These are phyloP conservation scores for Kokia cookei DNA, from an alignment of 441 rosid genomes.

Conservation along the genomic window DNA sequence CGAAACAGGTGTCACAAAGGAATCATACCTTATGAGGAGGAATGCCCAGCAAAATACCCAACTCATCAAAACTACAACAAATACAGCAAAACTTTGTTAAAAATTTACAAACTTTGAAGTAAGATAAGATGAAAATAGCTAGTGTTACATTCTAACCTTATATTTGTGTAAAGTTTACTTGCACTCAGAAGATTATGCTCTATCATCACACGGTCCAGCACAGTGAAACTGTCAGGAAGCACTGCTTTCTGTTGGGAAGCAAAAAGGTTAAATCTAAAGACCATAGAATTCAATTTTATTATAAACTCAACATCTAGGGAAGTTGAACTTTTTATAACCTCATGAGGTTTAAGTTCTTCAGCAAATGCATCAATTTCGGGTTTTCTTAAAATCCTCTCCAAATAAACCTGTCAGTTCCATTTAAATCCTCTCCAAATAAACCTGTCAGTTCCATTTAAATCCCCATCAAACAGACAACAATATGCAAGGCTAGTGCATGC, in stretches of 20 bases:
- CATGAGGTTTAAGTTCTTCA: slow-evolving; percentile 93
- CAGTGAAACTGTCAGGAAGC: slow-evolving; percentile 92
- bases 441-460: slow-evolving; percentile 39
- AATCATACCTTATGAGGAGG: slow-evolving; percentile 74
- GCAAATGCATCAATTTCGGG: slow-evolving; percentile 98
- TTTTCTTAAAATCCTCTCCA: slow-evolving; percentile 91
- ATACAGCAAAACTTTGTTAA: slow-evolving; percentile 5
- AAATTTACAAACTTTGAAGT: background rate
- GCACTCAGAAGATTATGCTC: slow-evolving; percentile 98
- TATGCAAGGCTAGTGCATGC: background rate
- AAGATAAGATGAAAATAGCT: background rate
- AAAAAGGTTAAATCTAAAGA: slow-evolving; percentile 6
- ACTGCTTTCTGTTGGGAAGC: slow-evolving; percentile 69
- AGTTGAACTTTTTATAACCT: slow-evolving; percentile 37
- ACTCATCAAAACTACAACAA: slow-evolving; percentile 72
- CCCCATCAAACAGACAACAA: background rate
- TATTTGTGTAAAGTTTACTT: slow-evolving; percentile 95
- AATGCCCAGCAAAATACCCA: slow-evolving; percentile 95
- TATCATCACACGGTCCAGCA: slow-evolving; percentile 95
- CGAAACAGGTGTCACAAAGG: background rate
- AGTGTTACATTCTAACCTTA: slow-evolving; percentile 46
- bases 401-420: slow-evolving; percentile 63
- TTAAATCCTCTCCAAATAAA: slow-evolving; percentile 60
- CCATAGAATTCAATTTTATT: background rate
- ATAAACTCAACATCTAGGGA: slow-evolving; percentile 5